phyloP scores from a whole-genome alignment of 176 grass and related monocot species.

The Aegilops speltoides region DNA sequence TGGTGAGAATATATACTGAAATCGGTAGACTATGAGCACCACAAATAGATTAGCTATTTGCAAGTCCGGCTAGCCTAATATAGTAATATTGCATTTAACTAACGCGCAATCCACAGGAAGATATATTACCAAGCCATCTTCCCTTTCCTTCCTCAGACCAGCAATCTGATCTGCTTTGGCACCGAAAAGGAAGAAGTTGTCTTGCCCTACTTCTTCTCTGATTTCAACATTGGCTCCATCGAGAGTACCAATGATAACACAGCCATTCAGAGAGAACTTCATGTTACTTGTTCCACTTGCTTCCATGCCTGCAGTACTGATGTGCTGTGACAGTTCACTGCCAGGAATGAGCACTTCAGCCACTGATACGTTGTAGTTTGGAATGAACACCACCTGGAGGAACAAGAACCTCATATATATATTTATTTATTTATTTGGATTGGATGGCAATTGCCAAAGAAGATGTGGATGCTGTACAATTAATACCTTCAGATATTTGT shows the following conservation, averaged over 20 bases:
- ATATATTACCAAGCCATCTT: slow-evolving; percentile 74
- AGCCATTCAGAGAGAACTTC: slow-evolving; percentile 98
- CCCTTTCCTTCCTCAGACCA: slow-evolving; percentile 86
- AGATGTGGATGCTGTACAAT: background rate
- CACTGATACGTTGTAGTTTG: slow-evolving; percentile 97
- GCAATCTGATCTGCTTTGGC: slow-evolving; percentile 91
- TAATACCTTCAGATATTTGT: slow-evolving; percentile 74
- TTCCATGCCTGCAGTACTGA: slow-evolving; percentile 99
- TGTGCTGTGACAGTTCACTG: slow-evolving; percentile 92
- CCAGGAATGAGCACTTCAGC: slow-evolving; percentile 98
- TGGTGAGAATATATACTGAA: background rate
- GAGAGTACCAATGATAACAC: slow-evolving; percentile 93
- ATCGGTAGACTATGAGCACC: background rate
- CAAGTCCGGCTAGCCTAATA: background rate
- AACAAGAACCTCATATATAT: background rate
- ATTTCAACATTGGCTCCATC: slow-evolving; percentile 99
- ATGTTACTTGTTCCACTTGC: slow-evolving; percentile 99
- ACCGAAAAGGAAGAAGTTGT: slow-evolving; percentile 99
- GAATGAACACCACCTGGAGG: slow-evolving; percentile 88
- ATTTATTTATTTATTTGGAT: background rate
- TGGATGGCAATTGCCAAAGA: slow-evolving; percentile 8
- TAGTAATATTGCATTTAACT: background rate
- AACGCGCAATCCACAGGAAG: background rate
- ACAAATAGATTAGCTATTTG: slow-evolving; percentile 4
- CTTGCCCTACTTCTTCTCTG: slow-evolving; percentile 91